Evolutionary conservation across 2,329 filamentous ascomycete species (phyloP), one percentile per base, ranked within the genome.

Genomic region (Myriangium duriaei): DNA sequence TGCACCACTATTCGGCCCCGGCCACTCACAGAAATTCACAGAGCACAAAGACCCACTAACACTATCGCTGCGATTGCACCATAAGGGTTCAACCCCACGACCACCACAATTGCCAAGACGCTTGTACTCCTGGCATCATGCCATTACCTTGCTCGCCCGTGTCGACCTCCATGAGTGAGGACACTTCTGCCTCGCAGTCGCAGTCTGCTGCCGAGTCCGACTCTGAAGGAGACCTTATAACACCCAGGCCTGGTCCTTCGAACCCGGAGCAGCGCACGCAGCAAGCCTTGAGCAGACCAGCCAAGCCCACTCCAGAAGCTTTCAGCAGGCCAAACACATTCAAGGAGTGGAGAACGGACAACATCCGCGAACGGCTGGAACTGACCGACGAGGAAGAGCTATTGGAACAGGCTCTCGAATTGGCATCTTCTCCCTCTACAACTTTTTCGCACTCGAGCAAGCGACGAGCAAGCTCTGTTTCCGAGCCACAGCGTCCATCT

Each of bases 61-160:
- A n/a, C n/a, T n/a, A n/a, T n/a, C n/a, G n/a, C n/a, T n/a, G n/a
- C n/a, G n/a, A n/a, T n/a, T n/a, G n/a, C n/a, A n/a, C n/a, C n/a
- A n/a, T n/a, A n/a, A n/a, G n/a, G n/a, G n/a, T n/a, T n/a, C n/a
- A n/a, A n/a, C n/a, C n/a, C n/a, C n/a, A n/a, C n/a, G n/a, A n/a
- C n/a, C n/a, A n/a, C n/a, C n/a, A n/a, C n/a, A n/a, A n/a, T n/a
- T n/a, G 21, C 21, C 21, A 26, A 26, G 21, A n/a, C 21, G 21
- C 21, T n/a, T n/a, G n/a, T n/a, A 26, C 7, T 26, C 21, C n/a
- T n/a, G 21, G 21, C 26, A 41, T 30, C 32, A 49, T 46, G 43
- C 51, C 51, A 32, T 39, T 52, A 15, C 53, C 53, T 29, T 56
- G 53, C 42, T 55, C 53, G 7, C 53, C 53, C 16, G 54, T 52